A percentile compares a stretch with the other conserved stretches of the same genome.
Conservation (phyloP, 768 basidiomycete genomes). For the Hypsizygus marmoreus region DNA sequence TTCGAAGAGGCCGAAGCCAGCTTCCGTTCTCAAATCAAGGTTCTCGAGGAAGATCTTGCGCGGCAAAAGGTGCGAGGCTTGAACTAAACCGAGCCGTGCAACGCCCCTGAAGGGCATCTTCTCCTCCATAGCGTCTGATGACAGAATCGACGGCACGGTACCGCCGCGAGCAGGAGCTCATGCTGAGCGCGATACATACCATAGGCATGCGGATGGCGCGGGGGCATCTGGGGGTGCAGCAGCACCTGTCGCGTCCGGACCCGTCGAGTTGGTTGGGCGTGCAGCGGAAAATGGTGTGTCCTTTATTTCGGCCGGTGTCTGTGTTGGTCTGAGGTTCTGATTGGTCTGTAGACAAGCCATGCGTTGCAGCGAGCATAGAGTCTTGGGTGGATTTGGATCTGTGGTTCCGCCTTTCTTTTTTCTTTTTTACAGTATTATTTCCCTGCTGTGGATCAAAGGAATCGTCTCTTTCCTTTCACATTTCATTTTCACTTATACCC, state of each 20-base stretch:
- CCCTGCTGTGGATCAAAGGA: too few species aligned
- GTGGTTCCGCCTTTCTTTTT: not conserved
- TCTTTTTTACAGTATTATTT: not conserved
- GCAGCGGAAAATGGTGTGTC: slow-evolving; percentile 55
- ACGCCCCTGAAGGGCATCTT: not conserved
- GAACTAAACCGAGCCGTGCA: not conserved
- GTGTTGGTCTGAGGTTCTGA: slow-evolving; percentile 4
- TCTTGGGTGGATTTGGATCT: not conserved
- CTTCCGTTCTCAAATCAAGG: slow-evolving; percentile 64
- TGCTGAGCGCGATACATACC: slow-evolving; percentile 75
- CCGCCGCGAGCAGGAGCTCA: slow-evolving; percentile 75
- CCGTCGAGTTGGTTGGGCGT: slow-evolving; percentile 72
- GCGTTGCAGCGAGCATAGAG: slow-evolving; percentile 17
- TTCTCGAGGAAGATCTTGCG: slow-evolving; percentile 63
- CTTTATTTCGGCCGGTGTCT: not conserved
- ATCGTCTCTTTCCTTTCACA: too few species aligned
- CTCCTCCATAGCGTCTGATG: slow-evolving; percentile 42
- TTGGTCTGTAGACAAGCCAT: slow-evolving; percentile 15
- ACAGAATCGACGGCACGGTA: slow-evolving; percentile 62
- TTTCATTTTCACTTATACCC: not conserved
- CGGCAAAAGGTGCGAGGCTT: slow-evolving; percentile 49
- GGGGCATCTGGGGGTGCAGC: slow-evolving; percentile 55
- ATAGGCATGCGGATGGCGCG: slow-evolving; percentile 66
- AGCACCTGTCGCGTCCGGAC: slow-evolving; percentile 43
- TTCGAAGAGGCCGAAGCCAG: slow-evolving; percentile 76